Percentiles rank a stretch among this genome's conserved stretches.
phyloP scores from a whole-genome alignment of 2,329 filamentous ascomycete species.

The Ceratocystis destructans region DNA sequence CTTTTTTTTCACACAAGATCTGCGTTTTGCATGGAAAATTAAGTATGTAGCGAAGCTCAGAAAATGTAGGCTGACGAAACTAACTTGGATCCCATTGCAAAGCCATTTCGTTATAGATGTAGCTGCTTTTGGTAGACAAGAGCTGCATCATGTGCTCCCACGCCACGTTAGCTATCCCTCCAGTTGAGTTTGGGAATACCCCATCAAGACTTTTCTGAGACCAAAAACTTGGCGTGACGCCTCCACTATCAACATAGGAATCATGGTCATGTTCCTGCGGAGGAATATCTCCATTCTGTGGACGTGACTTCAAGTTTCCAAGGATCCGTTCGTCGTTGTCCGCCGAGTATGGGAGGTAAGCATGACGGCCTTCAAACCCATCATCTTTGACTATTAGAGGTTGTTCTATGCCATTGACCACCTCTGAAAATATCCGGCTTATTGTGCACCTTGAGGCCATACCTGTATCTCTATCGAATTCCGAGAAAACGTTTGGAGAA shows the following conservation, averaged over 20 bases:
- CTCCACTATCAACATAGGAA: background rate
- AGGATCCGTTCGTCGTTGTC: background rate
- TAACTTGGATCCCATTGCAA: background rate
- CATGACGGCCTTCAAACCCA: background rate
- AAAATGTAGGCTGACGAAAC: background rate
- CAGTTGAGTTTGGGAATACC: background rate
- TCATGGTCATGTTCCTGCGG: background rate
- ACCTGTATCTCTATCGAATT: background rate
- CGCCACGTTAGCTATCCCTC: background rate
- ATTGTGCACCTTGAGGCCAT: background rate
- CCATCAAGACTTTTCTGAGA: background rate
- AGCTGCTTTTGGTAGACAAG: no score
- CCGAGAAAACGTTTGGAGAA: background rate
- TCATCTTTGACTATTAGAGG: background rate
- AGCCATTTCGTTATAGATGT: no score
- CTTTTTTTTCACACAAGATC: background rate
- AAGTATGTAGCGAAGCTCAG: background rate
- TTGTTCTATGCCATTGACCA: slow-evolving; percentile 13
- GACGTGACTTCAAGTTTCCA: background rate
- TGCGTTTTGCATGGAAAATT: background rate
- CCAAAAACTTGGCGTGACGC: background rate
- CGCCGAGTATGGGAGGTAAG: background rate
- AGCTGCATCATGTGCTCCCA: background rate
- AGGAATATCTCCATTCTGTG: background rate
- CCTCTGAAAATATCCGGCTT: slow-evolving; percentile 15